Conservation (phyloP, 2,329 filamentous ascomycete genomes). For the Colletotrichum viniferum region DNA sequence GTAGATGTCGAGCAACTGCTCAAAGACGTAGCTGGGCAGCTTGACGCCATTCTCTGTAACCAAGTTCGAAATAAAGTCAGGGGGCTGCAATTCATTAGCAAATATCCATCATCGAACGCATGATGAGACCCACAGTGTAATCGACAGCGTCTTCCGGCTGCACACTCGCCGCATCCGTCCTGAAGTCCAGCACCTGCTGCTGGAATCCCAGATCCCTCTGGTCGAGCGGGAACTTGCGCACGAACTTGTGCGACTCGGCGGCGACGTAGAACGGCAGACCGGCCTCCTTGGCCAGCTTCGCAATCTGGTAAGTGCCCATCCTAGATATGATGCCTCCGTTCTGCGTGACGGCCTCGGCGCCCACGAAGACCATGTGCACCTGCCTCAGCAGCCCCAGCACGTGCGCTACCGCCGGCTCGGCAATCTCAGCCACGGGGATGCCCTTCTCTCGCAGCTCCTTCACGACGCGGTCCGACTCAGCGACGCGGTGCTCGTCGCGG, state of each 20-base stretch:
- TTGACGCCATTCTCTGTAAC: constrained; percentile 79
- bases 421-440: constrained; percentile 74
- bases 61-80: constrained; percentile 71
- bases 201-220: constrained; percentile 82
- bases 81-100: constrained; percentile 54
- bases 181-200: constrained; percentile 79
- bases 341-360: constrained; percentile 87
- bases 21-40: constrained; percentile 71
- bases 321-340: constrained; percentile 92
- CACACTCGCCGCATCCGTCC: constrained; percentile 52
- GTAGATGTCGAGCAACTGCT: constrained; percentile 71
- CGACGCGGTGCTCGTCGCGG: constrained; percentile 55
- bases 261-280: constrained; percentile 88
- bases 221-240: constrained; percentile 80
- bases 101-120: background rate
- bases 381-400: constrained; percentile 59
- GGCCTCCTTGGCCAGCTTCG: constrained; percentile 71
- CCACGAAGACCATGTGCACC: constrained; percentile 71
- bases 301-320: constrained; percentile 86
- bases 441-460: constrained; percentile 72
- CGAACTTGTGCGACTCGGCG: constrained; percentile 96
- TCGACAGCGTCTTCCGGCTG: constrained; percentile 66
- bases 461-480: constrained; percentile 75
- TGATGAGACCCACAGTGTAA: constrained; percentile 63
- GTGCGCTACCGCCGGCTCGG: constrained; percentile 74